Conservation (phyloP, 2,329 filamentous ascomycete species). For the Scopulariopsis brevicaulis region DNA sequence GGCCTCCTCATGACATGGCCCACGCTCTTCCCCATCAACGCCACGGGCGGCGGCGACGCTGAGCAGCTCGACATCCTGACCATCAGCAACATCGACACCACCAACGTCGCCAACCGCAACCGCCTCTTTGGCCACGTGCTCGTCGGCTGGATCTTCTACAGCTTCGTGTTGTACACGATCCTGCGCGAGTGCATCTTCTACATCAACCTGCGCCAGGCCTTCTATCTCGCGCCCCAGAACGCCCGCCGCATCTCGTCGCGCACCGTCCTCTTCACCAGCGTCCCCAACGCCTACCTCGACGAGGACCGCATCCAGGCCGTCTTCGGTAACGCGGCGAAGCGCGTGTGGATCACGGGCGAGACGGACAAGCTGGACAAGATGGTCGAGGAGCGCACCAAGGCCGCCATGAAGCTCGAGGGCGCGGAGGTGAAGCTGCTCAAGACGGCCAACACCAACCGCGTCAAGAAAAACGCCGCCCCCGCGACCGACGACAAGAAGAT, state of each 20-base stretch:
- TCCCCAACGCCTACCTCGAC: slow-evolving; percentile 68
- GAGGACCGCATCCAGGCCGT: slow-evolving; percentile 66
- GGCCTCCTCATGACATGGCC: slow-evolving; percentile 82
- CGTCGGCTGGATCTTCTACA: slow-evolving; percentile 71
- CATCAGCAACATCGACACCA: slow-evolving; percentile 61
- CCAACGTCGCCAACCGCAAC: slow-evolving; percentile 37
- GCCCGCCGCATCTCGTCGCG: slow-evolving; percentile 78
- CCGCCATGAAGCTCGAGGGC: slow-evolving; percentile 70
- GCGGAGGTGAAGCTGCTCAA: slow-evolving; percentile 82
- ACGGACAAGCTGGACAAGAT: slow-evolving; percentile 67
- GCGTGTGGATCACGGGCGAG: slow-evolving; percentile 75
- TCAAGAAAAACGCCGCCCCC: slow-evolving; percentile 54
- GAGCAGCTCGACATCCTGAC: slow-evolving; percentile 65
- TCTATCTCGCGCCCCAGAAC: slow-evolving; percentile 75
- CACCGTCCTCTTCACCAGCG: slow-evolving; percentile 80
- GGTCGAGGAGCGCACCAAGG: slow-evolving; percentile 70
- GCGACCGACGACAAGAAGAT: slow-evolving; percentile 19
- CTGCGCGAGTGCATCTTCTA: slow-evolving; percentile 84
- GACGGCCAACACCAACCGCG: slow-evolving; percentile 59
- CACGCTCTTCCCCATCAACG: slow-evolving; percentile 75
- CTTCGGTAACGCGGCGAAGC: slow-evolving; percentile 72
- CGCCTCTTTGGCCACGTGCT: slow-evolving; percentile 76
- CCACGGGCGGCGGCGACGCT: slow-evolving; percentile 59
- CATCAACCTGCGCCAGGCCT: slow-evolving; percentile 87
- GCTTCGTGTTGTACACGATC: slow-evolving; percentile 80